Percentiles rank a stretch among this genome's conserved stretches.
phyloP scores from a whole-genome alignment of 2,329 filamentous ascomycete genomes.

The Neofusicoccum umdonicola region DNA sequence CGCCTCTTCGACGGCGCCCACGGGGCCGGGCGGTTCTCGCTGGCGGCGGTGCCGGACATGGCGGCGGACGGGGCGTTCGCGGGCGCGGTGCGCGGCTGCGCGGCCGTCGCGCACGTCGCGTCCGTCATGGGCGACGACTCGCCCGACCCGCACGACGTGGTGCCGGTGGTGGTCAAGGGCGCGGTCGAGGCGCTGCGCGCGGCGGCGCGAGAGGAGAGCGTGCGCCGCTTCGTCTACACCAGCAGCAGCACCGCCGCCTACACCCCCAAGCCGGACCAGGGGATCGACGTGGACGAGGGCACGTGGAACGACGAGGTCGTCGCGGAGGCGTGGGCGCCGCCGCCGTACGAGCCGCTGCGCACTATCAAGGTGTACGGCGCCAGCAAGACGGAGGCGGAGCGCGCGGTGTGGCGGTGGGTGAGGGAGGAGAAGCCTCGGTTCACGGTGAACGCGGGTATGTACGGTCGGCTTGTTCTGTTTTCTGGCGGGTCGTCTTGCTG shows the following conservation, averaged over 20 bases:
- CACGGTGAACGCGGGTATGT: conserved; percentile 38
- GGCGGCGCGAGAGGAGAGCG: conserved; percentile 30
- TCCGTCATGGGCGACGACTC: conserved; percentile 38
- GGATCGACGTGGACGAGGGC: conserved; percentile 25
- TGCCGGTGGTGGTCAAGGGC: conserved; percentile 40
- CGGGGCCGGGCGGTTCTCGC: conserved; percentile 24
- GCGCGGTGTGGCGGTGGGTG: conserved; percentile 47
- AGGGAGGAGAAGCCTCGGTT: conserved; percentile 45
- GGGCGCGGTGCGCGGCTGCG: conserved; percentile 31
- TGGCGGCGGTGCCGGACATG: conserved; percentile 31
- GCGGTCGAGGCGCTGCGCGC: conserved; percentile 41
- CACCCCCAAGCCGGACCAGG: conserved; percentile 21
- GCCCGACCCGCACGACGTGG: conserved; percentile 39
- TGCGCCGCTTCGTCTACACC: conserved; percentile 43
- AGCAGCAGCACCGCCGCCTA: conserved; percentile 33
- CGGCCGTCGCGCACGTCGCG: conserved; percentile 48
- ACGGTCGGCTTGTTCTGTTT: neutral
- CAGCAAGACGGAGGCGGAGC: conserved; percentile 48
- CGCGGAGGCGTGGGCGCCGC: conserved; percentile 28
- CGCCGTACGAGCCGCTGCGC: conserved; percentile 25
- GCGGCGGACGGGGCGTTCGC: conserved; percentile 26
- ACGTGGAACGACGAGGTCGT: conserved; percentile 37
- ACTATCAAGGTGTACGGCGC: conserved; percentile 42
- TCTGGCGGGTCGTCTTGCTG: neutral
- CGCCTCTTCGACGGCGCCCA: conserved; percentile 30